A percentile compares a stretch with the other conserved stretches of the same genome.
These are phyloP conservation scores for Luzula sylvatica DNA, from an alignment of 176 grass and related monocot species.

Conservation along the genomic window DNA sequence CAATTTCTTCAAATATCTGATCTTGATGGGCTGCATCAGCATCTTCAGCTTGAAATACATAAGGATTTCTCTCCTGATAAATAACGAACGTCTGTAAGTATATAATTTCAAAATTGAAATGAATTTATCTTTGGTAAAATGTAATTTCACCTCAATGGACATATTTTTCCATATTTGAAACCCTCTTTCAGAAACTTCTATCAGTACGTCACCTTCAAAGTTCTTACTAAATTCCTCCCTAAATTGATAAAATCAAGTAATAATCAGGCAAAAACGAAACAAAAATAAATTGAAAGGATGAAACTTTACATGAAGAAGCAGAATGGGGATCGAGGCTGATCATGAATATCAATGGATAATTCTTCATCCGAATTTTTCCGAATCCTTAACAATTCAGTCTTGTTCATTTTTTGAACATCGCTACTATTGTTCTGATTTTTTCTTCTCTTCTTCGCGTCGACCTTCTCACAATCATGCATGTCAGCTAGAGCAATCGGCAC, in stretches of 20 bases:
- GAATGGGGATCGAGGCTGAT: conserved; percentile 25
- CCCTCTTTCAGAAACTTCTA: conserved; percentile 22
- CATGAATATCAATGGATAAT: background rate
- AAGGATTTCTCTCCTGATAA: conserved; percentile 26
- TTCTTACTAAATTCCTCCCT: conserved; percentile 29
- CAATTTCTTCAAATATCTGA: conserved; percentile 16
- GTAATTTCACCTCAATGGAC: conserved; percentile 9
- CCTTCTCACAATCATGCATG: conserved; percentile 24
- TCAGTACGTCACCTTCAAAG: conserved; percentile 1
- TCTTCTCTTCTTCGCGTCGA: conserved; percentile 3
- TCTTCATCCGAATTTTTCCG: background rate
- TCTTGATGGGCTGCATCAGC: background rate
- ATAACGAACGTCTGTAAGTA: background rate
- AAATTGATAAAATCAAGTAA: background rate
- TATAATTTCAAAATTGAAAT: background rate
- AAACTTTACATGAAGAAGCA: conserved; percentile 24
- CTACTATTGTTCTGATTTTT: background rate
- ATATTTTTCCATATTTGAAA: conserved; percentile 26
- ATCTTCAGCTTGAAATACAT: conserved; percentile 7
- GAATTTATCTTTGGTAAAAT: background rate
- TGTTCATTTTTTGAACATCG: background rate
- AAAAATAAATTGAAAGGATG: background rate
- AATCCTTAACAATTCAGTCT: background rate
- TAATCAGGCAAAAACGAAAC: background rate
- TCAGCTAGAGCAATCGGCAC: conserved; percentile 23